Percentiles rank a stretch among this genome's conserved stretches.
Evolutionary conservation across 2,329 filamentous ascomycete species (phyloP).

Genomic region (Penicillium sp.): DNA sequence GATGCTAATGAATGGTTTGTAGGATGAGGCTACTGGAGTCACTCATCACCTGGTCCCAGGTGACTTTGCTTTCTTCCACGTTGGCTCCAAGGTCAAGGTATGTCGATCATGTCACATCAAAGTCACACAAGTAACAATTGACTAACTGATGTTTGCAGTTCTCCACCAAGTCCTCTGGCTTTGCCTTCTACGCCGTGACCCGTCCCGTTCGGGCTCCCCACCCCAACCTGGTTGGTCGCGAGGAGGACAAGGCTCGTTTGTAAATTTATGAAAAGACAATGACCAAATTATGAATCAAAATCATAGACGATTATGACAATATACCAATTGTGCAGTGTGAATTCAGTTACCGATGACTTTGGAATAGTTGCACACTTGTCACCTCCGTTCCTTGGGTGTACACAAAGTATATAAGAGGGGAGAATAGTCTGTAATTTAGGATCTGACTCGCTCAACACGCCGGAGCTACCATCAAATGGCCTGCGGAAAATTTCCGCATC

Average conservation of each 20-base stretch:
- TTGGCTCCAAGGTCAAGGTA: conserved; percentile 24
- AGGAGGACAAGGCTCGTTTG: conserved; percentile 17
- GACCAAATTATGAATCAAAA: neutral
- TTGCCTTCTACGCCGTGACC: conserved; percentile 26
- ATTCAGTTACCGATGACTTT: too few species aligned
- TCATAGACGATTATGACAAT: neutral
- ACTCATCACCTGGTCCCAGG: conserved; percentile 19
- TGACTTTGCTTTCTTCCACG: conserved; percentile 21
- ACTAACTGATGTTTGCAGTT: conserved; percentile 15
- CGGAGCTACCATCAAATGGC: too few species aligned
- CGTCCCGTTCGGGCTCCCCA: conserved; percentile 20
- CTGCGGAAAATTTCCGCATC: too few species aligned
- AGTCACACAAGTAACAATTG: neutral
- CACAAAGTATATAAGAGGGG: neutral
- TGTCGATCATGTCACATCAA: neutral
- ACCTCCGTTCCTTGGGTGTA: neutral
- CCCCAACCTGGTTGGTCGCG: conserved; percentile 21
- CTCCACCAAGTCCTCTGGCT: conserved; percentile 22
- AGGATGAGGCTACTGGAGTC: conserved; percentile 21
- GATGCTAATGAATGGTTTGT: neutral
- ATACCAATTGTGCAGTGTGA: neutral
- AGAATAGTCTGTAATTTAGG: too few species aligned
- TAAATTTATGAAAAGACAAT: neutral
- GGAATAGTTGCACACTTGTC: neutral
- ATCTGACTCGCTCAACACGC: too few species aligned